Base-by-base conservation (phyloP, 768 basidiomycete species). In the Suillus occidentalis region DNA sequence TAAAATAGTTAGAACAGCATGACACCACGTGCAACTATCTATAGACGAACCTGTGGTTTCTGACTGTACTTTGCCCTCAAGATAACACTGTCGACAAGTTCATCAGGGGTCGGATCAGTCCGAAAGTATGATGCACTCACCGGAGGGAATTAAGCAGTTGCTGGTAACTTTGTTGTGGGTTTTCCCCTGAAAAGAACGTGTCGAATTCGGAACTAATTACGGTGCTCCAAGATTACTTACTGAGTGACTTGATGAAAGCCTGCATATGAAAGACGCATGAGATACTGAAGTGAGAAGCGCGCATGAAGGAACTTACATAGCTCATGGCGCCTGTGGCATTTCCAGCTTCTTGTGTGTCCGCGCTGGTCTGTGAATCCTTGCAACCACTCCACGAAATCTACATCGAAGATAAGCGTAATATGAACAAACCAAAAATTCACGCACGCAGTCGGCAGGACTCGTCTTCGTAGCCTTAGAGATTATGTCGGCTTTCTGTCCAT, bases 301-400 rank as follows among this genome's bases (percentile, higher is more conserved):
- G 28, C 16, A 25, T 6, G 25, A 20, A 12, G 25, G 45, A 20
- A 81, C 87, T 37, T 70, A 91, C 90, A 72, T 81, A 88, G 75
- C 88, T 91, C 91, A 93, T 93, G 8, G 91, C 91, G 56, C 91
- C 91, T 6, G 88, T 88, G 9, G 85, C 89, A 37, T 82, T 75
- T 4, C 89, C 90, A 13, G 82, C 79, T 72, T 92, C 88, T 49
- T 81, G 78, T 4, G 90, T 85, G 71, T 93, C 91, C 20, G 91
- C 91, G 69, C 90, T 92, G n/a, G 90, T 92, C 73, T 92, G 90
- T 18, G 86, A 82, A 72, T 92, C 91, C 67, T 89, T 90, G 75
- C 91, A 91, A 34, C 90, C 91, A 72, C 89, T 90, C 84, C 87
- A 92, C n/a, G 88, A 89, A n/a, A 92, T 89, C 91, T 92, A 18